phyloP scores from a whole-genome alignment of 306 rosid species.

The Quercus alba region DNA sequence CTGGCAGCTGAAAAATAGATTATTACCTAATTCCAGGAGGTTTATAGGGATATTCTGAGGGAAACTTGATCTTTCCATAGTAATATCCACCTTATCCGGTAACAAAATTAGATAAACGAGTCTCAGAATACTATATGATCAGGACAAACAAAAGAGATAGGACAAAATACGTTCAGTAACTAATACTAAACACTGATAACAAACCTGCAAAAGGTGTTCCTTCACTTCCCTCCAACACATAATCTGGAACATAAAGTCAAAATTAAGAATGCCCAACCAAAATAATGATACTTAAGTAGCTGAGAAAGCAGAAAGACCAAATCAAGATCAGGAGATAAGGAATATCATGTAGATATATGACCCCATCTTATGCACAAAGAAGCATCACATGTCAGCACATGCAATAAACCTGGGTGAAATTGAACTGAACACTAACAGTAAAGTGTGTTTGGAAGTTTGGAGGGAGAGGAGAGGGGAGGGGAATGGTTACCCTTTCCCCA shows the following conservation, averaged over 20 bases:
- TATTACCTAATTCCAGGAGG: conserved; percentile 95
- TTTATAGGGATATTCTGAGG: conserved; percentile 86
- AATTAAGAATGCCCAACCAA: conserved; percentile 10
- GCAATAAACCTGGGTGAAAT: not conserved
- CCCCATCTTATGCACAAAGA: not conserved
- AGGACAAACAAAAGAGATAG: not conserved
- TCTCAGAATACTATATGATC: conserved; percentile 2
- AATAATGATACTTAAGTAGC: conserved; percentile 13
- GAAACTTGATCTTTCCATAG: conserved; percentile 94
- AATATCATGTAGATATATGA: not conserved
- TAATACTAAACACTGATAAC: conserved; percentile 9
- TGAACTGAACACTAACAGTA: not conserved
- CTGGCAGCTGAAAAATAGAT: conserved; percentile 13
- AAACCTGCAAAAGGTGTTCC: conserved; percentile 97
- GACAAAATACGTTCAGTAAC: conserved; percentile 8
- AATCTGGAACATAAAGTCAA: conserved; percentile 60
- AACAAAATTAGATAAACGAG: not conserved
- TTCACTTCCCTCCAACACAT: conserved; percentile 95
- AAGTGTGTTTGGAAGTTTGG: too few species aligned
- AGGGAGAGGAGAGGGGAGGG: too few species aligned
- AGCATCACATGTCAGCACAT: not conserved
- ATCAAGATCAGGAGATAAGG: not conserved
- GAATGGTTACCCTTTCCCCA: too few species aligned
- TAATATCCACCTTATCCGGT: conserved; percentile 73
- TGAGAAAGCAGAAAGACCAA: not conserved